A percentile compares a stretch with the other conserved stretches of the same genome.
phyloP scores from a whole-genome alignment of 2,329 filamentous ascomycete genomes.

The Colletotrichum sp. region DNA sequence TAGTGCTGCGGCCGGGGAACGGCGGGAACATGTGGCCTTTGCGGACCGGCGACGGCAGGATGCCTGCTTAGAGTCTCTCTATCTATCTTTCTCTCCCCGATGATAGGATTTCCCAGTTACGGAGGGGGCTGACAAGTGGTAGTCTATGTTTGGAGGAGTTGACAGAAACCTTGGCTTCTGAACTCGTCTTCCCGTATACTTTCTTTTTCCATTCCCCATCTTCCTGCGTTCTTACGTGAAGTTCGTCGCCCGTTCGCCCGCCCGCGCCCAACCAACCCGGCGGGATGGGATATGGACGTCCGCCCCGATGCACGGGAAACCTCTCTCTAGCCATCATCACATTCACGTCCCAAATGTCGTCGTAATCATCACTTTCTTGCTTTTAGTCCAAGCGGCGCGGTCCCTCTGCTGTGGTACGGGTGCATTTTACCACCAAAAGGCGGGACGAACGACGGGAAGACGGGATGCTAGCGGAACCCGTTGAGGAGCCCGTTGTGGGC shows the following conservation, averaged over 20 bases:
- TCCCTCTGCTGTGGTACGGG: neutral
- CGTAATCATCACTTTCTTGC: neutral
- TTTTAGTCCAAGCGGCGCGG: neutral
- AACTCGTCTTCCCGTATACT: fast-evolving
- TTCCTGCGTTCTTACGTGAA: neutral
- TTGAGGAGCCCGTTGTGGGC: conserved; percentile 3
- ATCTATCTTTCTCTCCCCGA: neutral
- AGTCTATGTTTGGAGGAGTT: neutral
- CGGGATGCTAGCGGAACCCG: conserved; percentile 18
- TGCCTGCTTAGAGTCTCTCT: neutral
- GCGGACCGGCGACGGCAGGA: neutral
- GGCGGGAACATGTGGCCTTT: neutral
- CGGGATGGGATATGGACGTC: neutral
- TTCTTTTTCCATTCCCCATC: neutral
- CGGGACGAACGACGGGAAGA: conserved; percentile 5
- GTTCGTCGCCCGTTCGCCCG: neutral
- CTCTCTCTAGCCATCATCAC: neutral
- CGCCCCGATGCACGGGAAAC: neutral
- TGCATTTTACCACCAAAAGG: neutral
- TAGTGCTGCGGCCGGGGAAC: neutral
- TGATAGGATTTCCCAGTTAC: neutral
- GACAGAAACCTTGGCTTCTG: neutral
- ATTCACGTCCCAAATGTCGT: neutral
- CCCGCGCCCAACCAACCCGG: neutral
- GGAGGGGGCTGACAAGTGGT: neutral